Percentiles rank a stretch among this genome's conserved stretches.
phyloP scores from a whole-genome alignment of 345 rosid species.

The Eucalyptus marginata region DNA sequence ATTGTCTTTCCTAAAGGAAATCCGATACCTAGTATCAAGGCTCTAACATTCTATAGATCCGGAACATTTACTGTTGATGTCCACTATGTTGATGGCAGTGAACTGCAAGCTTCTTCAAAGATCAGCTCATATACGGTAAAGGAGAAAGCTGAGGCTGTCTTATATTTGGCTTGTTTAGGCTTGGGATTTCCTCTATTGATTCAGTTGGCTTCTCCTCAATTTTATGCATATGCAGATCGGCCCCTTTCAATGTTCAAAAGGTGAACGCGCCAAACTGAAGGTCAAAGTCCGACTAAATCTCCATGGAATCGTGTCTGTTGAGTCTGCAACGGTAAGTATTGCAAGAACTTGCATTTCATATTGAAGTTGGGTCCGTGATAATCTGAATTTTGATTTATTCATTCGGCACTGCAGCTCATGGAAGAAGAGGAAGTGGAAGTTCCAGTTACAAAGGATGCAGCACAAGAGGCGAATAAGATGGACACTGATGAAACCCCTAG shows the following conservation, averaged over 20 bases:
- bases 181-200: neutral
- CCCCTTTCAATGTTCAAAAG: slow-evolving; percentile 70
- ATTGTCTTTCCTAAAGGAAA: slow-evolving; percentile 86
- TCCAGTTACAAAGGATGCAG: slow-evolving; percentile 50
- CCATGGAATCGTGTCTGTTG: slow-evolving; percentile 79
- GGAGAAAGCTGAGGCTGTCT: neutral
- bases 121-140: slow-evolving; percentile 74
- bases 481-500: slow-evolving; percentile 54
- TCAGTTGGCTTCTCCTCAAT: neutral
- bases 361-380: neutral
- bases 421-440: slow-evolving; percentile 89
- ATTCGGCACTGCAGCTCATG: slow-evolving; percentile 40
- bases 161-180: neutral
- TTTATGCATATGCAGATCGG: slow-evolving; percentile 52
- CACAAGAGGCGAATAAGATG: slow-evolving; percentile 52
- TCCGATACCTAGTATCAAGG: slow-evolving; percentile 76
- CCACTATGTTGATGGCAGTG: slow-evolving; percentile 50
- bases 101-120: slow-evolving; percentile 54
- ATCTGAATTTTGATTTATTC: neutral
- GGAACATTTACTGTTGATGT: slow-evolving; percentile 75
- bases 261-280: slow-evolving; percentile 77
- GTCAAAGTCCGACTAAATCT: slow-evolving; percentile 75
- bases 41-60: slow-evolving; percentile 69
- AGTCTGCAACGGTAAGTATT: slow-evolving; percentile 69
- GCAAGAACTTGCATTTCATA: neutral